Conservation (phyloP, 345 rosid genomes). For the Barbarea vulgaris region DNA sequence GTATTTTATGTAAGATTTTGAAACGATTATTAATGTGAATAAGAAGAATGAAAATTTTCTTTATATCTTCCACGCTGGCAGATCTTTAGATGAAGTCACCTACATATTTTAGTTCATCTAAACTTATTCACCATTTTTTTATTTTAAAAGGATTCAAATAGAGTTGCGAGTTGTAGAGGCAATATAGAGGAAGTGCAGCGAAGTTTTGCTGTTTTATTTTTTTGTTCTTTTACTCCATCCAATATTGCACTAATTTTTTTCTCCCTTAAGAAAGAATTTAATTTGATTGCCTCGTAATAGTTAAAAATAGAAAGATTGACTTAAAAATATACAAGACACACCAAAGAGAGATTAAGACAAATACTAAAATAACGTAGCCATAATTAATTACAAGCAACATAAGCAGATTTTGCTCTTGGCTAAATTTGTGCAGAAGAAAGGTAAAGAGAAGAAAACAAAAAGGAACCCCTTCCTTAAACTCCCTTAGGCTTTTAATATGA, state of each 20-base stretch:
- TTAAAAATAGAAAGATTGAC: too few relatives aligned
- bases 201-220: neutral
- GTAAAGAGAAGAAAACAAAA: conserved; percentile 11
- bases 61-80: neutral
- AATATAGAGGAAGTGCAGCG: neutral
- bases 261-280: neutral
- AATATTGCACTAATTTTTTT: neutral
- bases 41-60: neutral
- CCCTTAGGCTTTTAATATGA: conserved; percentile 2
- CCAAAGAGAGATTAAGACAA: neutral
- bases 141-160: neutral
- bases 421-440: conserved; percentile 27
- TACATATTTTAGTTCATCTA: neutral
- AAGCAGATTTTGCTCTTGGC: neutral
- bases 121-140: neutral
- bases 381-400: conserved; percentile 15
- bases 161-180: neutral
- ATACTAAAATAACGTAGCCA: neutral
- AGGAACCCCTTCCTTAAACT: conserved; percentile 19
- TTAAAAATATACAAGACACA: neutral
- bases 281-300: neutral
- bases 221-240: neutral
- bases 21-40: neutral
- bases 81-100: neutral
- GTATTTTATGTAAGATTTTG: neutral